Percentiles rank a stretch among this genome's conserved stretches.
phyloP scores from a whole-genome alignment of 164 flowering plant genomes.

The Tinospora cordifolia region DNA sequence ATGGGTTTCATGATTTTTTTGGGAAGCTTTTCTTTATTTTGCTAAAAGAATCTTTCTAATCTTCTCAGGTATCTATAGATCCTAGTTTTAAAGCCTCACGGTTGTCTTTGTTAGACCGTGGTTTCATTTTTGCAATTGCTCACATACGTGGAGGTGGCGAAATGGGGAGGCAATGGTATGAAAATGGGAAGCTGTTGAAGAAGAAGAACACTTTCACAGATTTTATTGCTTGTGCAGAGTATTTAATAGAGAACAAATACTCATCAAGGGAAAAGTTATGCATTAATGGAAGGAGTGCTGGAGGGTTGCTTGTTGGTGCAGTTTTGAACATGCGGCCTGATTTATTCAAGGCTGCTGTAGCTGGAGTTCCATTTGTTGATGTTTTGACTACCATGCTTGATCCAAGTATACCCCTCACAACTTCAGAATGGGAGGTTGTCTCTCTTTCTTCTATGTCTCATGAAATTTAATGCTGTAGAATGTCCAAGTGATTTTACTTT shows the following conservation, averaged over 20 bases:
- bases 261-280: conserved; percentile 74
- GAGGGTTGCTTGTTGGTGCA: conserved; percentile 92
- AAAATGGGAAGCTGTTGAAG: conserved; percentile 80
- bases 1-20: not conserved
- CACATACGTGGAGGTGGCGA: conserved; percentile 98
- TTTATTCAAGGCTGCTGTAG: conserved; percentile 76
- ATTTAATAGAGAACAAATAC: conserved; percentile 58
- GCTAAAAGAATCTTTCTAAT: not conserved
- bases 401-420: conserved; percentile 31
- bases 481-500: conserved; percentile 19
- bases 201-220: conserved; percentile 89
- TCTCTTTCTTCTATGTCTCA: conserved; percentile 59
- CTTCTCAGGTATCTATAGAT: conserved; percentile 57
- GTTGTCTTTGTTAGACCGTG: conserved; percentile 78
- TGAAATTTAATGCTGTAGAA: conserved; percentile 39
- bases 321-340: conserved; percentile 93
- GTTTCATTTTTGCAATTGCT: conserved; percentile 74
- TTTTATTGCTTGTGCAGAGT: conserved; percentile 75
- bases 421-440: conserved; percentile 32
- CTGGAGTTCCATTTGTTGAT: conserved; percentile 93
- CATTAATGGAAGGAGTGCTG: conserved; percentile 90
- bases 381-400: conserved; percentile 94
- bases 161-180: conserved; percentile 99
- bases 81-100: conserved; percentile 64
- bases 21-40: not conserved